phyloP scores from a whole-genome alignment of 495 filamentous ascomycete species.

The Penicillium tannophilum region DNA sequence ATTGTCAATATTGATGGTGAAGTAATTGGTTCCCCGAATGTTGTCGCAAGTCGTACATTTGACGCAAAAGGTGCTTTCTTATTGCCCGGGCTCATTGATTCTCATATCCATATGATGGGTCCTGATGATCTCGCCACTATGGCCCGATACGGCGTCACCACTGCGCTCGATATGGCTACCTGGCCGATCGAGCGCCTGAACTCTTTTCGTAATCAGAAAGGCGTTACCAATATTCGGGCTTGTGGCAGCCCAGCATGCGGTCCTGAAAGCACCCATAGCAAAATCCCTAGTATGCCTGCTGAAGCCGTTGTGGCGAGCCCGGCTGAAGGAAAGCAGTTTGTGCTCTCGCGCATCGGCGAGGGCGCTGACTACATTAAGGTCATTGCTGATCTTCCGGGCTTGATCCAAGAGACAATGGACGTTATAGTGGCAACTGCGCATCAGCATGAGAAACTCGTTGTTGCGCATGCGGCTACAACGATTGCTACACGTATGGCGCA shows the following conservation, averaged over 20 bases:
- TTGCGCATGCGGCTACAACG: conserved; percentile 8
- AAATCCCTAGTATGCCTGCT: conserved; percentile 3
- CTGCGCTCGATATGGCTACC: conserved; percentile 14
- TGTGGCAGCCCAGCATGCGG: conserved; percentile 1
- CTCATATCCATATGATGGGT: neutral
- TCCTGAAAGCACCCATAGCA: conserved; percentile 1
- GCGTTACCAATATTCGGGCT: conserved; percentile 9
- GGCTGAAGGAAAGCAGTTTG: neutral
- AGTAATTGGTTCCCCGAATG: neutral
- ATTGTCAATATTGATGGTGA: neutral
- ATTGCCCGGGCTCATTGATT: conserved; percentile 4
- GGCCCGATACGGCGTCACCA: conserved; percentile 9
- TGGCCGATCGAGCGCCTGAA: conserved; percentile 2
- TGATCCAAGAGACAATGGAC: conserved; percentile 8
- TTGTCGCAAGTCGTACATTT: neutral
- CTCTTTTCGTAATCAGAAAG: conserved; percentile 3
- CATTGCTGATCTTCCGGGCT: conserved; percentile 7
- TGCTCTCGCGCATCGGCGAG: conserved; percentile 3
- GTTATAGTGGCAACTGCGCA: conserved; percentile 6
- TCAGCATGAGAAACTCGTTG: conserved; percentile 3
- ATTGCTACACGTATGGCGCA: conserved; percentile 1
- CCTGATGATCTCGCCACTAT: neutral
- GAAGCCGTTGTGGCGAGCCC: conserved; percentile 4
- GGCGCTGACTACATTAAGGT: conserved; percentile 14
- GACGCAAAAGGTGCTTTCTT: conserved; percentile 3